Percentiles rank a stretch among this genome's conserved stretches.
phyloP scores from a whole-genome alignment of 176 grass and related monocot species.

The Phoenix roebelenii region DNA sequence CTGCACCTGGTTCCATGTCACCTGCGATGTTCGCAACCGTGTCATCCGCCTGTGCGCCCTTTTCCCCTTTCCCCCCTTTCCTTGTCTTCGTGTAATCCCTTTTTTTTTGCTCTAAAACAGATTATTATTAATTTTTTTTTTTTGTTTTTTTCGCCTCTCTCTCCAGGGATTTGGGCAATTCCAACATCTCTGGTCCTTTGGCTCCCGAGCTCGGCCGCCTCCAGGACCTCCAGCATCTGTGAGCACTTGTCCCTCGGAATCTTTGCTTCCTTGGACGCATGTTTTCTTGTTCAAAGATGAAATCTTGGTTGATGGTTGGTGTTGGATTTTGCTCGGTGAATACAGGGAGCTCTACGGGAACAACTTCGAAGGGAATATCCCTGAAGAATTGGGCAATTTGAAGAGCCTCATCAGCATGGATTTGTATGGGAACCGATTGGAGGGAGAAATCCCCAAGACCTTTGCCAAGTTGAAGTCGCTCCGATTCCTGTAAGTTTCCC shows the following conservation, averaged over 20 bases:
- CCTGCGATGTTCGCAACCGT: constrained; percentile 61
- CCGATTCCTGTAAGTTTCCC: constrained; percentile 64
- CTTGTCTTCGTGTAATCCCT: neutral
- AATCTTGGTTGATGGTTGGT: too few species aligned
- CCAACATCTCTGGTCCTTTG: constrained; percentile 81
- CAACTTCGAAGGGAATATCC: constrained; percentile 63
- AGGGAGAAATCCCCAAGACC: constrained; percentile 67
- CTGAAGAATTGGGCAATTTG: constrained; percentile 68
- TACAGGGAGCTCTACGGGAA: constrained; percentile 87
- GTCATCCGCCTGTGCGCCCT: constrained; percentile 68
- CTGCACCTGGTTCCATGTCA: constrained; percentile 99
- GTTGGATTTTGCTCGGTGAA: constrained; percentile 6
- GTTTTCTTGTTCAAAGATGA: neutral
- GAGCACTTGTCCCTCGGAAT: neutral
- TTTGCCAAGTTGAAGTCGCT: constrained; percentile 75
- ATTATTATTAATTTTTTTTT: constrained; percentile 2
- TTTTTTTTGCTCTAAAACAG: neutral
- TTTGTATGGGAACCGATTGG: constrained; percentile 68
- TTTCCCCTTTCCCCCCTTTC: neutral
- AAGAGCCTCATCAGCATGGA: constrained; percentile 96
- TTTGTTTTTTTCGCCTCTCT: neutral
- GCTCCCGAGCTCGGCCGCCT: constrained; percentile 78
- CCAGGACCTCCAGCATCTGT: constrained; percentile 80
- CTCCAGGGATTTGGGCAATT: constrained; percentile 91
- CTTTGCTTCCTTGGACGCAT: constrained; percentile 11